These are phyloP conservation scores for Sarocladium strictum DNA, from an alignment of 2,329 filamentous ascomycete genomes.

Conservation along the genomic window DNA sequence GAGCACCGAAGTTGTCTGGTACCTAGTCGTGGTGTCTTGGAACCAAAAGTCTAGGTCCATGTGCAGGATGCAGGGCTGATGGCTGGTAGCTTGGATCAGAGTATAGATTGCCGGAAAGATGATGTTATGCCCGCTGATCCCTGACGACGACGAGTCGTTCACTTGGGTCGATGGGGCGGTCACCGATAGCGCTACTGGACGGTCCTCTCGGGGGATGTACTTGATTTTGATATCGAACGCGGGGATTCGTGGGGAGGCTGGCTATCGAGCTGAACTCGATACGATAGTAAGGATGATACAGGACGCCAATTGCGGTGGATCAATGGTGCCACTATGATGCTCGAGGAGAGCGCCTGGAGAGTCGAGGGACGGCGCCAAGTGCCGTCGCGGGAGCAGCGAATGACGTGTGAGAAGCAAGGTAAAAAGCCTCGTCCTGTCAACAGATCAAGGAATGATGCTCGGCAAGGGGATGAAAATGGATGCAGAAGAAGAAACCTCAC, in stretches of 20 bases:
- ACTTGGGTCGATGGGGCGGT: background rate
- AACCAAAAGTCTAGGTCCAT: slow-evolving; percentile 3
- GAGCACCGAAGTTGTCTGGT: slow-evolving; percentile 1
- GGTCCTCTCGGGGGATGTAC: background rate
- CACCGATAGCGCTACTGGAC: slow-evolving; percentile 1
- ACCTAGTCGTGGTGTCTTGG: slow-evolving; percentile 7
- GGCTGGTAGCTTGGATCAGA: background rate
- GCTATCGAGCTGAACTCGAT: background rate
- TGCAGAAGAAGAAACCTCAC: background rate
- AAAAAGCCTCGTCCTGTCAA: background rate
- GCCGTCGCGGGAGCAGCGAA: background rate
- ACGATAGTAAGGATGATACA: background rate
- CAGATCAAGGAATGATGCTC: background rate
- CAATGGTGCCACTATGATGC: slow-evolving; percentile 8
- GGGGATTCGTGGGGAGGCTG: slow-evolving; percentile 6
- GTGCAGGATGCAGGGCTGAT: slow-evolving; percentile 6
- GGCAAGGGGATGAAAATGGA: background rate
- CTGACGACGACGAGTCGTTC: slow-evolving; percentile 2
- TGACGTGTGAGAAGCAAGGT: background rate
- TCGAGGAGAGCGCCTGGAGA: background rate
- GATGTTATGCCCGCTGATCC: slow-evolving; percentile 8
- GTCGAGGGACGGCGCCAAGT: slow-evolving; percentile 2
- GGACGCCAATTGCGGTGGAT: background rate
- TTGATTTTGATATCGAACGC: slow-evolving; percentile 1
- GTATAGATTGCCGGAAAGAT: slow-evolving; percentile 1